phyloP scores from a whole-genome alignment of 352 stramenopile genomes.

The Saprolegnia parasitica region DNA sequence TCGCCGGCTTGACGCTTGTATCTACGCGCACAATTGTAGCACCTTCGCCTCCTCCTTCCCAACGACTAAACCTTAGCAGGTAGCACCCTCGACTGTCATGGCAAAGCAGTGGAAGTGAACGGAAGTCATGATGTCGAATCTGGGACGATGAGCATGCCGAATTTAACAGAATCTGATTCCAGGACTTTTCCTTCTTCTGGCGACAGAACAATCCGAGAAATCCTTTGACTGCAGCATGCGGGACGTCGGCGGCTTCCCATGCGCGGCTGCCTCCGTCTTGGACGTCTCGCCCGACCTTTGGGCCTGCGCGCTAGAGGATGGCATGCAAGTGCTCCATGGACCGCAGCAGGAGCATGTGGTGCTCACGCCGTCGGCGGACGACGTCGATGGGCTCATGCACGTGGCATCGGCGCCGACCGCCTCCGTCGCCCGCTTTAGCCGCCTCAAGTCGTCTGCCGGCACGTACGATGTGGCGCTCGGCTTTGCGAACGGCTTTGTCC shows the following conservation, averaged over 20 bases:
- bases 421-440: constrained; percentile 1
- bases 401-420: not conserved
- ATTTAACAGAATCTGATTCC: not conserved
- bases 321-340: not conserved
- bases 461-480: constrained; percentile 19
- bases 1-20: no score
- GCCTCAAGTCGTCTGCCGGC: not conserved
- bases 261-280: not conserved
- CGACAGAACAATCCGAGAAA: not conserved
- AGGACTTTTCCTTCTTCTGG: constrained; percentile 1
- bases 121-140: not conserved
- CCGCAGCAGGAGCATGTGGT: not conserved
- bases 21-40: no score
- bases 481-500: constrained; percentile 10
- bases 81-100: no score
- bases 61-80: no score
- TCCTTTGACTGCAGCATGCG: constrained; percentile 5
- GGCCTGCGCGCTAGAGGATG: constrained; percentile 5
- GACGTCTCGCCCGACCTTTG: constrained; percentile 23
- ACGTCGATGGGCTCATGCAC: not conserved
- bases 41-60: no score
- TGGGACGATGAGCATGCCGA: not conserved
- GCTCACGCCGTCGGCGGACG: not conserved
- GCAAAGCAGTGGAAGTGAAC: no score
- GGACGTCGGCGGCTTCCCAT: constrained; percentile 4